phyloP scores from a whole-genome alignment of 352 stramenopile genomes.

The Pythium apleroticum region DNA sequence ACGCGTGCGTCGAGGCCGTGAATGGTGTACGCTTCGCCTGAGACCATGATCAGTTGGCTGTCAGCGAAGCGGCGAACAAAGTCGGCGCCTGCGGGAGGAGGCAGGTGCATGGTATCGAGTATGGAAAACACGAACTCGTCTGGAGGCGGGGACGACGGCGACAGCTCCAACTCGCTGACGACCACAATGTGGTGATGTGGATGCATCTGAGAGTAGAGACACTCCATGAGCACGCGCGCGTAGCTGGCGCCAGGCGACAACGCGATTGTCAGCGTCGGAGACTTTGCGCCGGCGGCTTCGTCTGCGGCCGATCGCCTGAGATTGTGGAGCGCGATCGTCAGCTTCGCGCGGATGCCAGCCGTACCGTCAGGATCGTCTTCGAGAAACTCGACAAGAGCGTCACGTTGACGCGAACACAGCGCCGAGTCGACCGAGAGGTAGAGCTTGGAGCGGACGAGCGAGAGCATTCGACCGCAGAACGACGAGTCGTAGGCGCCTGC shows the following conservation, averaged over 20 bases:
- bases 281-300: neutral
- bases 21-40: slow-evolving; percentile 1
- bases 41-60: slow-evolving; percentile 11
- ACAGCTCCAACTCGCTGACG: slow-evolving; percentile 19
- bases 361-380: too few relatives aligned
- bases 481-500: too few relatives aligned
- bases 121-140: slow-evolving; percentile 34
- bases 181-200: slow-evolving; percentile 29
- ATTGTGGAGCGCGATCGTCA: slow-evolving; percentile 5
- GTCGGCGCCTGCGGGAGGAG: neutral
- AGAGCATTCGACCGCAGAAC: too few relatives aligned
- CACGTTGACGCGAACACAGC: too few relatives aligned
- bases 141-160: slow-evolving; percentile 7
- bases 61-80: slow-evolving; percentile 11
- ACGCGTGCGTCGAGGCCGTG: slow-evolving; percentile 1
- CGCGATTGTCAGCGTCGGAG: slow-evolving; percentile 4
- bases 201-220: slow-evolving; percentile 33
- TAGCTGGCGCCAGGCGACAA: slow-evolving; percentile 8
- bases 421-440: too few relatives aligned
- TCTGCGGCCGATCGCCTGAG: slow-evolving; percentile 1
- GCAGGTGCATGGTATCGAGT: too few relatives aligned
- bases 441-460: too few relatives aligned
- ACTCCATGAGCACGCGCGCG: slow-evolving; percentile 26
- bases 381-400: too few relatives aligned
- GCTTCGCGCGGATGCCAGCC: too few relatives aligned